Base-by-base conservation (phyloP, 164 flowering plant species). In the Sextonia rubra region DNA sequence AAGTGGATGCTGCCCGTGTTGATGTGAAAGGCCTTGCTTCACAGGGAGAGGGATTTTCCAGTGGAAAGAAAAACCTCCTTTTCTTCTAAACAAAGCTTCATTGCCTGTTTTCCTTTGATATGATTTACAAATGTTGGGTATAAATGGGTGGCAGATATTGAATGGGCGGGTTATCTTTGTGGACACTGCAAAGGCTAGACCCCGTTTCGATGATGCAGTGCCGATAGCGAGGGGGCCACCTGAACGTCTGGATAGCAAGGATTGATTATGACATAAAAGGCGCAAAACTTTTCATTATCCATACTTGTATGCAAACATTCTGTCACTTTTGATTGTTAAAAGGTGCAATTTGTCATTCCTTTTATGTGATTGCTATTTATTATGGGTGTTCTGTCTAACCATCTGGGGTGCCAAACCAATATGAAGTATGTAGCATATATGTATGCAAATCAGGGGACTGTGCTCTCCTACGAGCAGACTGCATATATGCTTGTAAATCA, bases 151-250 rank as follows among this genome's bases (percentile, higher is more conserved):
- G 30, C 90, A 92, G 97, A 76, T 63, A 60, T 56, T 94, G 49
- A 85, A 88, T 71, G 98, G 97, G 20, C 93, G 97, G 1, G 81
- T 78, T 47, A 81, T 94, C 27, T 88, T 80, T 74, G 97, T 94
- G 75, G 94, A 90, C 70, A 79, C 78, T 64, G 95, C 97, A 68
- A 94, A 91, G 73, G 90, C 82, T 3, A 82, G 56, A 67, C 7
- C 74, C 12, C n/a, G 24, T 5, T 72, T 70, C 14, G 26, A 75
- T n/a, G 73, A 77, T 24, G 73, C 78, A n/a, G 78, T 83, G 77
- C 97, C 96, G 2, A 84, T 89, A 73, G 98, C 97, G 25, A 84
- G 92, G 76, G 97, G 98, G 37, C 95, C 98, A 14, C 98, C 95
- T 23, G 82, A 83, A 70, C 82, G 84, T 6, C 27, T n/a, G n/a